These are phyloP conservation scores for Cadophora sp. DNA, from an alignment of 2,329 filamentous ascomycete genomes.

Conservation along the genomic window DNA sequence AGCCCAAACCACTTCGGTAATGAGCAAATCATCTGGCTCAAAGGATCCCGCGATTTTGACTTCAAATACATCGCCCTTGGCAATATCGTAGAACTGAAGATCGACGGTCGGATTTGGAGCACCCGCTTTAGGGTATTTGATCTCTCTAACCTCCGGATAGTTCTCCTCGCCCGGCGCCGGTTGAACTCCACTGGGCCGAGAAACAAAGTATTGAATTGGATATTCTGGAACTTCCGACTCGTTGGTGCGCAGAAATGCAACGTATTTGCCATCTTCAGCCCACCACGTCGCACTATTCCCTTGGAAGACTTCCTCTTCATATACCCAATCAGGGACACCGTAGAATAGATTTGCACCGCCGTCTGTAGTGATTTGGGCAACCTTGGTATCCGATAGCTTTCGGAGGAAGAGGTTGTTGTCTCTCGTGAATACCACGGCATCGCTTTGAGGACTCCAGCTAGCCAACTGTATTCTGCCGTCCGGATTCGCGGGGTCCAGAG, in stretches of 20 bases:
- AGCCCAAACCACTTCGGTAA: constrained; percentile 93
- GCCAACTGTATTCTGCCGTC: constrained; percentile 79
- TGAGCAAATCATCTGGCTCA: constrained; percentile 80
- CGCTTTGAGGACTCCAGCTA: constrained; percentile 85
- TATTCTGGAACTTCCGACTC: constrained; percentile 92
- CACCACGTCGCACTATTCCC: constrained; percentile 92
- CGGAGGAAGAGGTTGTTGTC: constrained; percentile 91
- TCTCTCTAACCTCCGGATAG: constrained; percentile 87
- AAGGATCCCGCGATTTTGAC: constrained; percentile 83
- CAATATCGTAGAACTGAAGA: constrained; percentile 86
- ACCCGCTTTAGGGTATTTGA: constrained; percentile 98
- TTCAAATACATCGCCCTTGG: constrained; percentile 77
- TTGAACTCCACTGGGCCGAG: constrained; percentile 77
- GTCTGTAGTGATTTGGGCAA: constrained; percentile 77
- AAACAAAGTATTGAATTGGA: constrained; percentile 91
- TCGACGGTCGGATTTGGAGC: constrained; percentile 91
- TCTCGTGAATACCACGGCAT: constrained; percentile 87
- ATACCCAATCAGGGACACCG: constrained; percentile 97
- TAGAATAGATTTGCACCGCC: constrained; percentile 92
- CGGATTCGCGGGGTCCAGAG: constrained; percentile 74
- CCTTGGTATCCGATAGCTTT: constrained; percentile 54
- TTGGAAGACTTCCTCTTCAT: constrained; percentile 82
- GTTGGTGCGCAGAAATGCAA: constrained; percentile 93
- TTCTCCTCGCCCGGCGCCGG: constrained; percentile 77
- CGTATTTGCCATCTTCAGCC: constrained; percentile 85